These are phyloP conservation scores for Candida sithepensis DNA, from an alignment of 805 yeast genomes.

Conservation along the genomic window DNA sequence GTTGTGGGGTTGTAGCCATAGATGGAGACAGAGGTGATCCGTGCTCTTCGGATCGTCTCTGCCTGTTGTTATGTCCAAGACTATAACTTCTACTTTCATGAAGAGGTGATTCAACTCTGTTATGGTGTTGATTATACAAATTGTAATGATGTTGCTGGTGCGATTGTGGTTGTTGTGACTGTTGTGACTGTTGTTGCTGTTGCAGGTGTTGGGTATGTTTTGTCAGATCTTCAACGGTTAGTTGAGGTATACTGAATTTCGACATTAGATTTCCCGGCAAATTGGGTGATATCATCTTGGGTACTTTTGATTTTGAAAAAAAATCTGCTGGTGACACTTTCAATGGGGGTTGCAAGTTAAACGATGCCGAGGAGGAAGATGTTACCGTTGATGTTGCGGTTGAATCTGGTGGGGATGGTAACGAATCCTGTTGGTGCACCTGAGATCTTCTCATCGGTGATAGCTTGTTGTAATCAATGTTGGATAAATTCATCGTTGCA, in stretches of 20 bases:
- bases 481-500: neutral
- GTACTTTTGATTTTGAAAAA: slow-evolving; percentile 11
- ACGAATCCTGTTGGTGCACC: neutral
- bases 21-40: neutral
- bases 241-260: slow-evolving; percentile 14
- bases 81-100: neutral
- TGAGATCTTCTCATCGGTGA: slow-evolving; percentile 6
- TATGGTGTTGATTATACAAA: no score
- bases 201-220: neutral
- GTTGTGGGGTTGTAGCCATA: neutral
- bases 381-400: neutral
- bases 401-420: neutral
- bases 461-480: slow-evolving; percentile 3
- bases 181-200: neutral
- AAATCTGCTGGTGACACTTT: slow-evolving; percentile 3
- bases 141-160: neutral
- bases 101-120: neutral
- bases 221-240: slow-evolving; percentile 14
- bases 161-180: neutral
- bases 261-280: slow-evolving; percentile 15
- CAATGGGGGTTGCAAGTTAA: neutral
- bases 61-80: neutral
- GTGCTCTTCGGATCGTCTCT: neutral
- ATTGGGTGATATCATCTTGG: slow-evolving; percentile 16
- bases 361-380: neutral